Percentiles rank a stretch among this genome's conserved stretches.
These are phyloP conservation scores for Arachnopeziza araneosa DNA, from an alignment of 2,329 filamentous ascomycete genomes.

Conservation along the genomic window DNA sequence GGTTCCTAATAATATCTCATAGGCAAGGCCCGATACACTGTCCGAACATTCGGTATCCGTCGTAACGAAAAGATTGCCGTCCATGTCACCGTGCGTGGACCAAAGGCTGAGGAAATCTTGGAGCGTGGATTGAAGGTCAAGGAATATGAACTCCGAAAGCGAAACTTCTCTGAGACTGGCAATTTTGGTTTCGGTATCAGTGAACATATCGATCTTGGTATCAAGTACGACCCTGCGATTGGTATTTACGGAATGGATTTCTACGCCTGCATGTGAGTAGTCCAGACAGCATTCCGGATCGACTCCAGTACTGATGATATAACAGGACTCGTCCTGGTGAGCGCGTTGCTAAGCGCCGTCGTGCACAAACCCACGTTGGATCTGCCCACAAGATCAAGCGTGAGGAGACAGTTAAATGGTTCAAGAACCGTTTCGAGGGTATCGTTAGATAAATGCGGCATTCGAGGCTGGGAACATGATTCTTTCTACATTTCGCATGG, in stretches of 20 bases:
- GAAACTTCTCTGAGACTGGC: slow-evolving; percentile 99
- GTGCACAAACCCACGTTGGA: slow-evolving; percentile 81
- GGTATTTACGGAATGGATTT: slow-evolving; percentile 99
- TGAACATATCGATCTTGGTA: slow-evolving; percentile 99
- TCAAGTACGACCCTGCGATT: slow-evolving; percentile 99
- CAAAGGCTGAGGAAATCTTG: slow-evolving; percentile 99
- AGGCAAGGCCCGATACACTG: slow-evolving; percentile 99
- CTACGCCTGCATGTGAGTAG: slow-evolving; percentile 94
- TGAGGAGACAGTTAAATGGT: slow-evolving; percentile 97
- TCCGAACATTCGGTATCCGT: slow-evolving; percentile 99
- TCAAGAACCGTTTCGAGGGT: slow-evolving; percentile 61
- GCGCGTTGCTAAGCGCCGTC: slow-evolving; percentile 92
- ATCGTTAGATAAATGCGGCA: slow-evolving; percentile 80
- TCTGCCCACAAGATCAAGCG: slow-evolving; percentile 89
- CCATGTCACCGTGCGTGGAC: slow-evolving; percentile 98
- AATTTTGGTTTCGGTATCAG: slow-evolving; percentile 99
- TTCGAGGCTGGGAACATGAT: not conserved
- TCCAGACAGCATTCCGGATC: not conserved
- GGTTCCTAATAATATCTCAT: slow-evolving; percentile 9
- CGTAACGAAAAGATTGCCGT: slow-evolving; percentile 99
- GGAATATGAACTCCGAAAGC: slow-evolving; percentile 99
- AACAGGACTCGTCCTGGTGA: slow-evolving; percentile 87
- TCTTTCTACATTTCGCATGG: slow-evolving; percentile 16
- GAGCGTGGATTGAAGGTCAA: slow-evolving; percentile 99
- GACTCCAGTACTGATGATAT: slow-evolving; percentile 8